These are phyloP conservation scores for Nelumbo lutea DNA, from an alignment of 164 flowering plant genomes.

Conservation along the genomic window DNA sequence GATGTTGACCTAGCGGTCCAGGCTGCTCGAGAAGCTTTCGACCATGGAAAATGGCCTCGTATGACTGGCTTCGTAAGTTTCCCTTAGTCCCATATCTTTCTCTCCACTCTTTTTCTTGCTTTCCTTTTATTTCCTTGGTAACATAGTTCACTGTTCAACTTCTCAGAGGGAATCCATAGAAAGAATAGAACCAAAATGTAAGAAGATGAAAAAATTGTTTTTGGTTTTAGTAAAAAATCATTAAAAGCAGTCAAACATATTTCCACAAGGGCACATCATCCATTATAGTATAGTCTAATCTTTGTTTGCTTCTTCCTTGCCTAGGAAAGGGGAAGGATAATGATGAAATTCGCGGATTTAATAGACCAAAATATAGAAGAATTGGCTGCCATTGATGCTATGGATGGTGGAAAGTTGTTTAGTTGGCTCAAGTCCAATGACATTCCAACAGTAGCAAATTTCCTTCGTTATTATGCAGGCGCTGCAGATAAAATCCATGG, in stretches of 20 bases:
- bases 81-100: neutral
- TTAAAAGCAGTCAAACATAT: neutral
- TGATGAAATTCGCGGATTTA: constrained; percentile 68
- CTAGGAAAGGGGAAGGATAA: constrained; percentile 60
- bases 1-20: constrained; percentile 80
- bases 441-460: constrained; percentile 33
- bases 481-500: constrained; percentile 89
- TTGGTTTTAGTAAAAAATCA: no score
- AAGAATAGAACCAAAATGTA: no score
- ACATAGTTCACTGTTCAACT: no score
- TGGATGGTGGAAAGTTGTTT: constrained; percentile 67
- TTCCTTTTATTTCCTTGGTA: no score
- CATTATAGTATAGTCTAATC: neutral
- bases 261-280: neutral
- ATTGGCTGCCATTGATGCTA: constrained; percentile 53
- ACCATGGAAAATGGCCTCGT: constrained; percentile 85
- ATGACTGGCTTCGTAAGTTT: constrained; percentile 56
- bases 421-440: constrained; percentile 27
- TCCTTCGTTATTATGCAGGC: constrained; percentile 71
- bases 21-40: constrained; percentile 81
- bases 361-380: constrained; percentile 58
- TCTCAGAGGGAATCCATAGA: no score
- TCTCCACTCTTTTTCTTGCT: neutral
- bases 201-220: no score
- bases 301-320: neutral